Base-by-base conservation (phyloP, 2,329 filamentous ascomycete genomes). In the Fonsecaea nubica region DNA sequence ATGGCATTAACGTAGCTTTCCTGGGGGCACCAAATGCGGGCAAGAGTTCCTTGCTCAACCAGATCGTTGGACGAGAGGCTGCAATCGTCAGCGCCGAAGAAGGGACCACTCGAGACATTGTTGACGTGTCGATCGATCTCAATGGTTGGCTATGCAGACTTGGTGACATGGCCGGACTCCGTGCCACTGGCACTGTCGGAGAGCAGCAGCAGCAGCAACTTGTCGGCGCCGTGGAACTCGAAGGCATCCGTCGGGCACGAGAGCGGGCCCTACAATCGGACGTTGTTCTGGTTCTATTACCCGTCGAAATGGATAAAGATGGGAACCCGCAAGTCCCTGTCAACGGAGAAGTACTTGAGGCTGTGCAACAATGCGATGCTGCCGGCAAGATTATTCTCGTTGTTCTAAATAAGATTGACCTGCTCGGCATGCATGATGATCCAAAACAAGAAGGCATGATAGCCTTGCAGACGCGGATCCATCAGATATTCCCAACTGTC, bases 71-170 rank as follows among this genome's bases (percentile, higher is more conserved):
- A 0, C 85, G 93, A 60, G 94, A 98, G 76, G 95, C 95, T 2
- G 96, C 93, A 3, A 99, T 99, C 73, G 95, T 99, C 7, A 97
- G 93, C 53, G 85, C 88, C 0, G 93, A 98, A 80, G 93, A 93
- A 45, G 95, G 95, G 0, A 99, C 95, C 0, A 99, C 95, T 6
- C 83, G 95, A 67, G 95, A 99, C 80, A 89, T 99, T 60, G 90
- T 99, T 10, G 95, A 99, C 80, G 91, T 95, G 0, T 90, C 90
- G 33, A 84, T 99, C 32, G 95, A 99, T 79, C 84, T 99, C 56
- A 88, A 89, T 0, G 95, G 95, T 0, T 99, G 91, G 80, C 87
- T 96, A 58, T 96, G 93, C 77, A 92, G 91, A n/a, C 89, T 99
- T 75, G 93, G 94, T 15, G 95, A 99, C 79, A 98, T 95, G 74